Percentiles rank a stretch among this genome's conserved stretches.
Evolutionary conservation across 306 rosid species (phyloP).

Genomic region (Pterocarpus santalinus): DNA sequence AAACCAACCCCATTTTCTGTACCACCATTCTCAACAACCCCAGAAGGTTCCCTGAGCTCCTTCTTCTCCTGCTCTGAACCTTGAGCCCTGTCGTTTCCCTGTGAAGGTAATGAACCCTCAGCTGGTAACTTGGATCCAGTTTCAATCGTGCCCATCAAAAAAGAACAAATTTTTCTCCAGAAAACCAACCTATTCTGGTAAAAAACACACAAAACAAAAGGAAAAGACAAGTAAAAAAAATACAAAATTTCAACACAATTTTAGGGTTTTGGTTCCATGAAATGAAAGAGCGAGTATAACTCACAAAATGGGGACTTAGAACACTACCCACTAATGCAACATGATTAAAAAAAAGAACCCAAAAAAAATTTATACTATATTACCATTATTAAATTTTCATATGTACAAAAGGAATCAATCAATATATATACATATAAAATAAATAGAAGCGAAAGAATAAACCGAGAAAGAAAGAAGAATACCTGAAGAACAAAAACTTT

Average conservation of each 20-base stretch:
- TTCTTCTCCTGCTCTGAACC: conserved; percentile 47
- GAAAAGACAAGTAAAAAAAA: conserved; percentile 17
- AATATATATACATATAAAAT: neutral
- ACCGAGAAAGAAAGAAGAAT: neutral
- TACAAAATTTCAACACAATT: conserved; percentile 28
- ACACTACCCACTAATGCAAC: conserved; percentile 41
- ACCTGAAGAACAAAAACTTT: conserved; percentile 57
- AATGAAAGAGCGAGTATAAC: conserved; percentile 17
- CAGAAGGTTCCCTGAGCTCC: conserved; percentile 39
- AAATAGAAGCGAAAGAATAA: neutral
- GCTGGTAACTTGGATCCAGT: conserved; percentile 51
- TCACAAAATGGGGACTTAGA: conserved; percentile 37
- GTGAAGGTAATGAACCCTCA: conserved; percentile 42
- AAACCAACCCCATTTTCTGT: conserved; percentile 39
- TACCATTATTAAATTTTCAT: neutral
- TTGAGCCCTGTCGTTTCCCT: conserved; percentile 44
- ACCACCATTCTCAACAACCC: conserved; percentile 31
- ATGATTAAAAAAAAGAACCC: neutral
- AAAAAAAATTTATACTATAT: neutral
- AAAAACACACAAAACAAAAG: neutral
- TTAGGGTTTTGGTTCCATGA: conserved; percentile 54
- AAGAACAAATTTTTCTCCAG: conserved; percentile 38
- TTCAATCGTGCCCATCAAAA: conserved; percentile 67
- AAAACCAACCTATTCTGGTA: conserved; percentile 52
- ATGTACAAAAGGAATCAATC: neutral